Conservation (phyloP, 768 basidiomycete species). For the Boletus sp. region DNA sequence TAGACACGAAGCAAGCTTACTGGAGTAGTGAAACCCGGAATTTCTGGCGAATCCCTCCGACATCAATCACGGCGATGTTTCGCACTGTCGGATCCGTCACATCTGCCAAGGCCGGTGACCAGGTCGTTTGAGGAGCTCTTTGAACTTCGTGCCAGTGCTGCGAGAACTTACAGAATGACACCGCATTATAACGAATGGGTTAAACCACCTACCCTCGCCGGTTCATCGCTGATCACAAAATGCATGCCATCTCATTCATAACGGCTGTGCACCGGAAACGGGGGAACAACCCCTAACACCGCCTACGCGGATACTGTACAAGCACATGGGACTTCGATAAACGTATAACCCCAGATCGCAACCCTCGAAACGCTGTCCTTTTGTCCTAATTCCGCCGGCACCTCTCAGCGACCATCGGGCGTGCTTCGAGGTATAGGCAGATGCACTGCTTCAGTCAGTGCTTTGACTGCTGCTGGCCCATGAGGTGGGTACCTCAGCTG, state of each 20-base stretch:
- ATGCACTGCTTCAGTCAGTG: conserved; percentile 6
- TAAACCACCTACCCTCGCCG: background rate
- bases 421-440: conserved; percentile 18
- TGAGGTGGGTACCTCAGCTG: conserved; percentile 26
- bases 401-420: background rate
- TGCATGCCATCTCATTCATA: too few species aligned
- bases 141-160: too few species aligned
- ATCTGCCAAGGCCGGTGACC: background rate
- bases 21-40: background rate
- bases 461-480: conserved; percentile 15
- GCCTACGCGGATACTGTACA: background rate
- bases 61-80: background rate
- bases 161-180: too few species aligned
- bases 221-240: too few species aligned
- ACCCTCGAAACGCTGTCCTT: background rate
- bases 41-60: background rate
- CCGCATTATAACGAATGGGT: background rate
- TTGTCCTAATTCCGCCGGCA: background rate
- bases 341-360: background rate
- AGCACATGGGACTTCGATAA: background rate
- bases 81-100: background rate
- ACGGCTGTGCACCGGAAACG: background rate
- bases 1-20: background rate
- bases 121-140: background rate
- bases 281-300: background rate